phyloP scores from a whole-genome alignment of 2,329 filamentous ascomycete species.

The Ophiobolus disseminans region DNA sequence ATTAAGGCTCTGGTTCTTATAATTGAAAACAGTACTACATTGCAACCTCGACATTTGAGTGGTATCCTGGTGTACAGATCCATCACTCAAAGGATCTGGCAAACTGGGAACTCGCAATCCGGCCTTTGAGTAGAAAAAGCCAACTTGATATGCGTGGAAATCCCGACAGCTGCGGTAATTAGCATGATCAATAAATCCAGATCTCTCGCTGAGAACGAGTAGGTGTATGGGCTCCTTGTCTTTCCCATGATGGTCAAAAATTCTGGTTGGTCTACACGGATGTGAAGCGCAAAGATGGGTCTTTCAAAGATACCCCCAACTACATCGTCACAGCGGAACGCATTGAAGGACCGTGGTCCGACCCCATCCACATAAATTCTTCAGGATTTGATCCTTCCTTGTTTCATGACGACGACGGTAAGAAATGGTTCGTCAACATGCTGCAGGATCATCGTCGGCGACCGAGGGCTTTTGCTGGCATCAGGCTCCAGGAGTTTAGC shows the following conservation, averaged over 20 bases:
- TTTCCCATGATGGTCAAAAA: constrained; percentile 65
- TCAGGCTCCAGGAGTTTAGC: constrained; percentile 66
- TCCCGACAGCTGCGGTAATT: constrained; percentile 58
- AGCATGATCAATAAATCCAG: neutral
- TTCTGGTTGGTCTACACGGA: constrained; percentile 72
- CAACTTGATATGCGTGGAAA: constrained; percentile 62
- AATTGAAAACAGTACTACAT: constrained; percentile 65
- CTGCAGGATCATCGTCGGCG: constrained; percentile 44
- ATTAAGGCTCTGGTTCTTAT: too few species aligned
- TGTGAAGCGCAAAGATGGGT: constrained; percentile 71
- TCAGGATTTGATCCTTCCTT: constrained; percentile 66
- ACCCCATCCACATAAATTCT: constrained; percentile 65
- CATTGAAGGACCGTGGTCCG: constrained; percentile 68
- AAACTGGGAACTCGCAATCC: constrained; percentile 61
- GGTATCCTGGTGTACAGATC: constrained; percentile 62
- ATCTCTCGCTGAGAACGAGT: constrained; percentile 4
- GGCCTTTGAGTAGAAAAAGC: constrained; percentile 59
- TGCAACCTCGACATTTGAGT: constrained; percentile 68
- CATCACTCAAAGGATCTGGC: constrained; percentile 64
- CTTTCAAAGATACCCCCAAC: constrained; percentile 69
- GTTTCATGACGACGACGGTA: constrained; percentile 47
- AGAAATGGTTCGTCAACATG: constrained; percentile 50
- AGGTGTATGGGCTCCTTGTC: constrained; percentile 68
- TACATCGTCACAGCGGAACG: constrained; percentile 63
- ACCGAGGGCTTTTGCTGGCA: constrained; percentile 60